These are phyloP conservation scores for Pinus taeda DNA, from an alignment of 75 land plant genomes.

Conservation along the genomic window DNA sequence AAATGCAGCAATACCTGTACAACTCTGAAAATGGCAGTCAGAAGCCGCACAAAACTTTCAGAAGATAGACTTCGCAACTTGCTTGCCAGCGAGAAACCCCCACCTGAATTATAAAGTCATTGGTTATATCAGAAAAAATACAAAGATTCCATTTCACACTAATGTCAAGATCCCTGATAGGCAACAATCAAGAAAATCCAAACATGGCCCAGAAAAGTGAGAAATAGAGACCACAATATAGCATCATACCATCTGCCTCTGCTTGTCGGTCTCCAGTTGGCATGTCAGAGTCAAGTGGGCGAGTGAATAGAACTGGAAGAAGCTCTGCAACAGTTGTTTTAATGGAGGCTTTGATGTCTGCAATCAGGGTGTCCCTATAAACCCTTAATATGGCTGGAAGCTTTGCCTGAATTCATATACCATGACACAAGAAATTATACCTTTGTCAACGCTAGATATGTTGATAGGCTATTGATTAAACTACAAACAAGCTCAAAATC, in stretches of 20 bases:
- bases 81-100: conserved; percentile 80
- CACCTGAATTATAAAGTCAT: conserved; percentile 46
- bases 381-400: conserved; percentile 86
- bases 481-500: neutral
- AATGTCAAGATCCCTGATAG: neutral
- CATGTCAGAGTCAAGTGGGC: conserved; percentile 64
- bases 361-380: conserved; percentile 81
- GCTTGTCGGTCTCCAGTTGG: conserved; percentile 53
- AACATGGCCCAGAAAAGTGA: neutral
- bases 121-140: conserved; percentile 3
- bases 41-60: conserved; percentile 87
- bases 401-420: conserved; percentile 63
- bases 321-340: conserved; percentile 83
- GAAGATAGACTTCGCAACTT: conserved; percentile 85
- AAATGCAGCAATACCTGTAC: conserved; percentile 66
- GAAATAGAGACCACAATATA: conserved; percentile 1
- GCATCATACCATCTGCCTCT: conserved; percentile 72
- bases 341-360: conserved; percentile 86
- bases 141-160: neutral
- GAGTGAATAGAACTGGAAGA: conserved; percentile 68
- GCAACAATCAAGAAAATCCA: neutral
- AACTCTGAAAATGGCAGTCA: conserved; percentile 70
- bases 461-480: neutral
- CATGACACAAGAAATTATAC: neutral
- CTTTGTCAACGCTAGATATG: neutral